Conservation (phyloP, 139 green algal genomes). For the Chlorella ohadii region DNA sequence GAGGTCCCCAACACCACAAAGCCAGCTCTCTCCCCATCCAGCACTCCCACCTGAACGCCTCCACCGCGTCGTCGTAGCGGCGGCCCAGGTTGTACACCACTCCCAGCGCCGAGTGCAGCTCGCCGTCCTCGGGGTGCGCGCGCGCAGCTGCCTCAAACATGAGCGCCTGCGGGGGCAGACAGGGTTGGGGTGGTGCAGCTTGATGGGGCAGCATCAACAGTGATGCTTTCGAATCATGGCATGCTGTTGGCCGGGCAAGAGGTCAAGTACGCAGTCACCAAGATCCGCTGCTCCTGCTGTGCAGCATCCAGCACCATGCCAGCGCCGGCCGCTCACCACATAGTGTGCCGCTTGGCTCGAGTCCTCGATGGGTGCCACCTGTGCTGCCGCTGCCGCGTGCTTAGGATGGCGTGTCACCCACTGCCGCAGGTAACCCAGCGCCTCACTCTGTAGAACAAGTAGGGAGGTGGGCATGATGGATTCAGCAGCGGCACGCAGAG, state of each 20-base stretch:
- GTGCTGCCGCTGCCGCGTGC: slow-evolving; percentile 46
- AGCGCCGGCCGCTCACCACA: slow-evolving; percentile 37
- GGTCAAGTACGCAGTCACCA: no score
- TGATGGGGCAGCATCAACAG: no score
- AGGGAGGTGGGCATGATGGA: no score
- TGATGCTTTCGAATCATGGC: no score
- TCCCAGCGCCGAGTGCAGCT: slow-evolving; percentile 90
- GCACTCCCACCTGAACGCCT: slow-evolving; percentile 62
- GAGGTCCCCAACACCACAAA: no score
- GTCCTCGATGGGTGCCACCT: slow-evolving; percentile 39
- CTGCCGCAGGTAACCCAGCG: slow-evolving; percentile 68
- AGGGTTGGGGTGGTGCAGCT: neutral
- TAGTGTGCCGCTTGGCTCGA: slow-evolving; percentile 65
- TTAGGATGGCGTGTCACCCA: slow-evolving; percentile 81
- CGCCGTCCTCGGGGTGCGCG: slow-evolving; percentile 69
- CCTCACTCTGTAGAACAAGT: slow-evolving; percentile 39
- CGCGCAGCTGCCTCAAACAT: slow-evolving; percentile 56
- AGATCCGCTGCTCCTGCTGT: no score
- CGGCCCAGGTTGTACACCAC: slow-evolving; percentile 92
- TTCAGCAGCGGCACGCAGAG: no score
- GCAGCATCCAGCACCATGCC: no score
- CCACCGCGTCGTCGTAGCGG: slow-evolving; percentile 83
- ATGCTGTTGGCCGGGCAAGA: no score
- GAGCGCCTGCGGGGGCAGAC: neutral
- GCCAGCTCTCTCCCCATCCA: neutral